These are phyloP conservation scores for Xylariales sp. DNA, from an alignment of 2,329 filamentous ascomycete species.

Conservation along the genomic window DNA sequence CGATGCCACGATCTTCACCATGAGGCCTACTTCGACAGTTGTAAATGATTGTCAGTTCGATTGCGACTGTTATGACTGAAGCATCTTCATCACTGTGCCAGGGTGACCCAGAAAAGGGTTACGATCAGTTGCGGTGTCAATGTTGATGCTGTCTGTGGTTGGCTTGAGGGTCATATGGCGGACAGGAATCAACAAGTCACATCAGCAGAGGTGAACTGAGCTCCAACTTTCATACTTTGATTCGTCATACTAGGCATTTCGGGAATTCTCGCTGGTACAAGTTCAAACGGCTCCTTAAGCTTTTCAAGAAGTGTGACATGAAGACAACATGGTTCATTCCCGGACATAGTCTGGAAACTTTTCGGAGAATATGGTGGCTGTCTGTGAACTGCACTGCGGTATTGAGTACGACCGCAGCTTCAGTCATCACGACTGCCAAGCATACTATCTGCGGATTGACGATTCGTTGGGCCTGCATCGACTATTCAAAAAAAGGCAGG, in stretches of 20 bases:
- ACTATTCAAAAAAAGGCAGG: constrained; percentile 54
- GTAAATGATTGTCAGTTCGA: too few species aligned
- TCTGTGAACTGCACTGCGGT: constrained; percentile 61
- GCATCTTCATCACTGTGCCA: too few species aligned
- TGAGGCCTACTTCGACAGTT: too few species aligned
- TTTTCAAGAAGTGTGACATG: constrained; percentile 49
- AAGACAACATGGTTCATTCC: constrained; percentile 40
- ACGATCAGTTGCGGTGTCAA: constrained; percentile 60
- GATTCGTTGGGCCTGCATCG: too few species aligned
- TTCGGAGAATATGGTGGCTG: constrained; percentile 60
- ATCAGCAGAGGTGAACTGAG: constrained; percentile 56
- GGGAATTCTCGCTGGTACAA: constrained; percentile 60
- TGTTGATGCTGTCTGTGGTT: constrained; percentile 69
- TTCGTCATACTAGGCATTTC: background rate
- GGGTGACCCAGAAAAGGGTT: constrained; percentile 28
- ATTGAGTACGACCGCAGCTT: constrained; percentile 68
- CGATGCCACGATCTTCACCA: too few species aligned
- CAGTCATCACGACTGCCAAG: constrained; percentile 60
- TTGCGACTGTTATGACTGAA: too few species aligned
- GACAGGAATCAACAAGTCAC: constrained; percentile 66
- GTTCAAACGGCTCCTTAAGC: constrained; percentile 57
- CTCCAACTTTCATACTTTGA: background rate
- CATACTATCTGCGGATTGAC: constrained; percentile 59
- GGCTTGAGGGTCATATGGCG: constrained; percentile 72
- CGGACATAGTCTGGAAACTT: constrained; percentile 59